phyloP scores from a whole-genome alignment of 2,329 filamentous ascomycete genomes.

The Fusarium sp. region DNA sequence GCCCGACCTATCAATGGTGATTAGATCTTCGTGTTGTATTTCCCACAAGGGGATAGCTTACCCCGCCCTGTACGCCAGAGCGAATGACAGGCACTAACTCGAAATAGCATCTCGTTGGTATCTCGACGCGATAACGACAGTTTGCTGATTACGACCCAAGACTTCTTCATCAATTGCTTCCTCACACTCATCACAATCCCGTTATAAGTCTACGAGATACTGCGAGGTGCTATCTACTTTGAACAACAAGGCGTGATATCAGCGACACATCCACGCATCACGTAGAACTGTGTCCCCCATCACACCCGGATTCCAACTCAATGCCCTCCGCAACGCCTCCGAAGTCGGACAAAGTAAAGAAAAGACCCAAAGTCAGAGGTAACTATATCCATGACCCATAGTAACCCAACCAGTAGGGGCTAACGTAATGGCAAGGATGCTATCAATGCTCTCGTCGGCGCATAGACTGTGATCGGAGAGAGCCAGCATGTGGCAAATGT shows the following conservation, averaged over 20 bases:
- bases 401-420: background rate
- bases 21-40: background rate
- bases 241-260: background rate
- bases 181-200: no score
- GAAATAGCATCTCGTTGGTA: background rate
- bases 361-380: slow-evolving; percentile 33
- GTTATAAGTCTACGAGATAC: accelerated
- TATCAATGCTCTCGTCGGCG: slow-evolving; percentile 39
- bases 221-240: accelerated
- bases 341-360: slow-evolving; percentile 11
- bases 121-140: background rate
- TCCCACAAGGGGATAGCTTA: background rate
- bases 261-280: background rate
- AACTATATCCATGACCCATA: background rate
- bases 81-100: background rate
- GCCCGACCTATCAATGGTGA: background rate
- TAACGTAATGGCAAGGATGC: slow-evolving; percentile 16
- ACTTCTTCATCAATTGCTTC: background rate
- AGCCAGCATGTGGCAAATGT: slow-evolving; percentile 36
- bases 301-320: background rate
- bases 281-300: background rate
- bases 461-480: slow-evolving; percentile 38
- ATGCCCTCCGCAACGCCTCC: slow-evolving; percentile 8
- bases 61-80: slow-evolving; percentile 9
- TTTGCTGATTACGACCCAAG: background rate